A percentile compares a stretch with the other conserved stretches of the same genome.
These are phyloP conservation scores for Irineochytrium annulatum DNA, from an alignment of 192 early-diverging fungal genomes.

Conservation along the genomic window DNA sequence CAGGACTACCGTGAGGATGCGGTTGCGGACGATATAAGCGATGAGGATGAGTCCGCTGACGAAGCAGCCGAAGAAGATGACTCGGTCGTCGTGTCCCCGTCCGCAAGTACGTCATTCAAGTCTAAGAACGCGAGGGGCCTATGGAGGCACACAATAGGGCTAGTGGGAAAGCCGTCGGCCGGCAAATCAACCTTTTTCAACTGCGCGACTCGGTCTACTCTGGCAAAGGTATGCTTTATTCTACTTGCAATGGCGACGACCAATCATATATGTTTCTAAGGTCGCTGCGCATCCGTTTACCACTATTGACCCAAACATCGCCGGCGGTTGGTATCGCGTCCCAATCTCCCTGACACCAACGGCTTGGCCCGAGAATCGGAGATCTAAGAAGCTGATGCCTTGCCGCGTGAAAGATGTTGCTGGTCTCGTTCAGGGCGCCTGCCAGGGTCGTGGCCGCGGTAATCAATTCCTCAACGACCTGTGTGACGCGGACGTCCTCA, in stretches of 20 bases:
- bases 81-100: neutral
- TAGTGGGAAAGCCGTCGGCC: slow-evolving; percentile 26
- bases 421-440: slow-evolving; percentile 26
- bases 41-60: neutral
- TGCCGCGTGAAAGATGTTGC: slow-evolving; percentile 28
- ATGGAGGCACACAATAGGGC: slow-evolving; percentile 24
- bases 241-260: too few species aligned
- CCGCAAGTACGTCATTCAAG: slow-evolving; percentile 1
- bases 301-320: slow-evolving; percentile 30
- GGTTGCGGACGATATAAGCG: neutral
- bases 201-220: slow-evolving; percentile 14
- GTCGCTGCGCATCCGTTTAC: slow-evolving; percentile 24
- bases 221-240: too few species aligned
- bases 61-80: neutral
- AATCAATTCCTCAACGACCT: slow-evolving; percentile 28
- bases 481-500: slow-evolving; percentile 25
- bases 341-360: slow-evolving; percentile 6
- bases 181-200: slow-evolving; percentile 32
- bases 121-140: slow-evolving; percentile 22
- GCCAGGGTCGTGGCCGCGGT: slow-evolving; percentile 24
- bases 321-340: slow-evolving; percentile 10
- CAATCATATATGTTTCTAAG: too few species aligned
- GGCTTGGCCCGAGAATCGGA: slow-evolving; percentile 11
- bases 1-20: slow-evolving; percentile 11
- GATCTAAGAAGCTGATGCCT: slow-evolving; percentile 8